Evolutionary conservation across 257 asterid species (phyloP), one percentile per base, ranked within the genome.

Genomic region (Solanum tarapatanum): DNA sequence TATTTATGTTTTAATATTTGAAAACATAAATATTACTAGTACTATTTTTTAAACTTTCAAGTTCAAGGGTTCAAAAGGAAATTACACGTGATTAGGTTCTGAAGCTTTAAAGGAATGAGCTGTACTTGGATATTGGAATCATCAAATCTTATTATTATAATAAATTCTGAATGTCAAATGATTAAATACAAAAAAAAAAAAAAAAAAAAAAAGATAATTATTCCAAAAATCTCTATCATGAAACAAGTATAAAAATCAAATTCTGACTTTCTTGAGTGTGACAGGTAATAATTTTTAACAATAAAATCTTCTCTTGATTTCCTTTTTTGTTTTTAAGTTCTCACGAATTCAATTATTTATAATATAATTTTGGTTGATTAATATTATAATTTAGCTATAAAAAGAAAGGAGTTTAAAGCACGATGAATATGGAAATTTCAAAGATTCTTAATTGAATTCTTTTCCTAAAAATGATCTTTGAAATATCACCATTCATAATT

Each of bases 201-300:
- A 0, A 7, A 7, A 17, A 19, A 17, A 0, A 6, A 1, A 1
- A 2, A 55, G 24, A 0, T 58, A 21, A 55, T 55, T 17, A 8
- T 55, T 55, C 64, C n/a, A 55, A 45, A 13, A 13, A 16, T 55
- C n/a, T 55, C 24, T 60, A 60, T 21, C 68, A 60, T 21, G 66
- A 60, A 21, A 0, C 12, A 60, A 60, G 26, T 60, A 60, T 60
- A 60, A n/a, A 21, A 23, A 60, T 60, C 69, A 60, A 60, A 60
- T 60, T 60, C 13, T 60, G 13, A 60, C 13, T 60, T 23, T 60
- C 28, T 21, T 21, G 12, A 55, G 62, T 55, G 6, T 55, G 62
- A 6, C n/a, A 7, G 64, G n/a, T 0, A 55, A 55, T 55, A 55
- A 6, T 2, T 16, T 7, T 55, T 55, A 55, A 6, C n/a, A 55